These are phyloP conservation scores for Biancaea sappan DNA, from an alignment of 306 rosid species.

Conservation along the genomic window DNA sequence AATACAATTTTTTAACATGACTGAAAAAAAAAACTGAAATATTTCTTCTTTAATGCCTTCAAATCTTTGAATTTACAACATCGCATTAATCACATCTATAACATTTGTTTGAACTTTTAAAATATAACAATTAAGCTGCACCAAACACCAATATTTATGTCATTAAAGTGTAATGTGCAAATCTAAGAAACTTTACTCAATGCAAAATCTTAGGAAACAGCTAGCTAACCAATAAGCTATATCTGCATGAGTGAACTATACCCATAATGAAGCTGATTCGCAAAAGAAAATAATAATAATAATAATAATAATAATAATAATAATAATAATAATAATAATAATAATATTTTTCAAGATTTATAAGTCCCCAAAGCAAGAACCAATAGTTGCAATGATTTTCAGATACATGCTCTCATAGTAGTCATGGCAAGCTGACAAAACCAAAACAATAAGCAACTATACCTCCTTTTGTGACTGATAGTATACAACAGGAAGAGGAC, in stretches of 20 bases:
- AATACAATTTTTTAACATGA: not conserved
- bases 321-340: too few species aligned
- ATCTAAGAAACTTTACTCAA: not conserved
- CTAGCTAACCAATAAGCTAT: slow-evolving; percentile 3
- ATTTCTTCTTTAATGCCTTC: not conserved
- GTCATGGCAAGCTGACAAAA: slow-evolving; percentile 24
- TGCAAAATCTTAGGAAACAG: not conserved
- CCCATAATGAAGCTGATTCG: not conserved
- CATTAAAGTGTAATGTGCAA: not conserved
- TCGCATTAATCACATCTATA: not conserved
- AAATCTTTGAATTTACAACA: not conserved
- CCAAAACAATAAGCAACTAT: slow-evolving; percentile 30
- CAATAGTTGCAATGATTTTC: not conserved
- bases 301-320: too few species aligned
- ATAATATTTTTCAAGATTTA: not conserved
- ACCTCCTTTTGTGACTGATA: slow-evolving; percentile 99
- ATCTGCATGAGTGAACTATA: not conserved
- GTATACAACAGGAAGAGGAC: slow-evolving; percentile 68
- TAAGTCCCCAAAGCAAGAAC: not conserved
- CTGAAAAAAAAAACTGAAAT: not conserved
- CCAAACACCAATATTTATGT: not conserved
- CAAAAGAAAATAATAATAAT: too few species aligned
- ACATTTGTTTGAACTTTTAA: not conserved
- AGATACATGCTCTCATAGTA: not conserved
- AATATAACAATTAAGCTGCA: not conserved